Evolutionary conservation across 192 early-diverging fungal species (phyloP), one percentile per base, ranked within the genome.

Genomic region (Mortierella hygrophila): DNA sequence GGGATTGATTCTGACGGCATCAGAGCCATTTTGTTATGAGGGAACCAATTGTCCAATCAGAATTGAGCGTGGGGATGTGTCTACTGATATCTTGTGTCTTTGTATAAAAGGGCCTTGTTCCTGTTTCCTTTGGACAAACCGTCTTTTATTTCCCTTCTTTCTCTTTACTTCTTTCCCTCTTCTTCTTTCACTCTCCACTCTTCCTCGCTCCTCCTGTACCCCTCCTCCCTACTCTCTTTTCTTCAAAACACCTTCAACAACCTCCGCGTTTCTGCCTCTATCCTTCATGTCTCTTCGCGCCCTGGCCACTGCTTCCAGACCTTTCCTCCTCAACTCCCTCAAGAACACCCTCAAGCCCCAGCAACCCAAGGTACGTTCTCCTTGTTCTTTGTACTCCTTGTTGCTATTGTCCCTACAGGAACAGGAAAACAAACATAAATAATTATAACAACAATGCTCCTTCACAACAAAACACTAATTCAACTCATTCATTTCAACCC

Each of bases 281-380:
- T 9, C 75, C 74, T 70, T 85, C 83, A 86, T 86, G 84, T 86
- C 84, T 81, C 78, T 86, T 81, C 84, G 84, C 54, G 84, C 84
- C 74, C 72, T 86, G 44, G 70, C 84, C 84, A 78, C 84, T 81
- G 76, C 76, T 65, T 86, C 84, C 42, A 80, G 84, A 81, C 84
- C 84, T 63, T 78, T 86, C 60, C 79, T 86, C 42, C 75, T 77
- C 75, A 86, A 81, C 72, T 86, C 84, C 7, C 69, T 86, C 79
- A 86, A 86, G 84, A 78, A 52, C 79, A 71, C 57, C 40, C 38
- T 81, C 84, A 86, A 86, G 84, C 84, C 84, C 54, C 84, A 86
- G 65, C 84, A 86, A 52, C 79, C 84, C 72, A 86, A 86, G 84
- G 84, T 86, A 80, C 52, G 3, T 13, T 72, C n/a, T 8, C 32